These are phyloP conservation scores for Lathyrus tuberosus DNA, from an alignment of 306 rosid genomes.

Conservation along the genomic window DNA sequence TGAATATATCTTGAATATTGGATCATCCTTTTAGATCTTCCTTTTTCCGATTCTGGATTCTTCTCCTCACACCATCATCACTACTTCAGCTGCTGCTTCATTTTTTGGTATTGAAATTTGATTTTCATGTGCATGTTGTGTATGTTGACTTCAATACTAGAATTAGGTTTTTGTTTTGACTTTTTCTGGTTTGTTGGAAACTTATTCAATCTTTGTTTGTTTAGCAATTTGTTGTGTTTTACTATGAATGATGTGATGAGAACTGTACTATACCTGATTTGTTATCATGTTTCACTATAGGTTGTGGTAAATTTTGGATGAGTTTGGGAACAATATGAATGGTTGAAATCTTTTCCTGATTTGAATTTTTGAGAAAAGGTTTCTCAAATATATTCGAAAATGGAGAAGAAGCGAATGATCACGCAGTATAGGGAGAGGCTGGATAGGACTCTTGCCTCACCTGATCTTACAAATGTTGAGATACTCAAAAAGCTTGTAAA, in stretches of 20 bases:
- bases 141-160: not conserved
- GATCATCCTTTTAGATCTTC: too few species aligned
- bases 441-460: constrained; percentile 71
- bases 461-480: constrained; percentile 62
- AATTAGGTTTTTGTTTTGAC: not conserved
- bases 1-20: not conserved
- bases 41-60: too few species aligned
- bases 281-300: constrained; percentile 17
- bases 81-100: not conserved
- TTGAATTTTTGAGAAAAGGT: constrained; percentile 34
- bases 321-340: constrained; percentile 28
- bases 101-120: not conserved
- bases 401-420: constrained; percentile 65
- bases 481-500: constrained; percentile 60
- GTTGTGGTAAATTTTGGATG: constrained; percentile 34
- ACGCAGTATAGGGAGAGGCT: constrained; percentile 77
- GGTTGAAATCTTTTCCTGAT: constrained; percentile 20
- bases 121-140: constrained; percentile 5
- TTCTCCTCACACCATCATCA: not conserved
- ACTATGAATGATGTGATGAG: constrained; percentile 31
- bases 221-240: not conserved
- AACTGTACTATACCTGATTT: not conserved
- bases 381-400: constrained; percentile 47
- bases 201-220: constrained; percentile 1
- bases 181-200: not conserved